These are phyloP conservation scores for Termitomyces sp. DNA, from an alignment of 768 basidiomycete species.

Conservation along the genomic window DNA sequence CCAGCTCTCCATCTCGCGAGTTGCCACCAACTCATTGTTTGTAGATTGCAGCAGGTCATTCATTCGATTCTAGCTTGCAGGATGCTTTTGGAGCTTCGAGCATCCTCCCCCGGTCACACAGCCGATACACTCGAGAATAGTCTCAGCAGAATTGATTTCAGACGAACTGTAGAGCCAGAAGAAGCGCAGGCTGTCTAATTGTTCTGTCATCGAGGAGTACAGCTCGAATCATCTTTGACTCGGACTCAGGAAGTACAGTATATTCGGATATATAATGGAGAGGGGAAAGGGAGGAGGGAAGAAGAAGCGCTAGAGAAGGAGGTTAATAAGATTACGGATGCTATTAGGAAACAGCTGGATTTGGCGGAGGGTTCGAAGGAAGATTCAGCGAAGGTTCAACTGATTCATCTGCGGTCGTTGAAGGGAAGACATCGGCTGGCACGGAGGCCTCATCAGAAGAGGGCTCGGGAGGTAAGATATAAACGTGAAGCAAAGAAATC, in stretches of 20 bases:
- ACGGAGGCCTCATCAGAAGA: neutral
- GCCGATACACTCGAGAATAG: neutral
- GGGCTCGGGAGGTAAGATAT: neutral
- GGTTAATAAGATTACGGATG: constrained; percentile 32
- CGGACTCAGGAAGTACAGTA: too few species aligned
- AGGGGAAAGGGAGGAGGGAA: too few species aligned
- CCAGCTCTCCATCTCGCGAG: neutral
- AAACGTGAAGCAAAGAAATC: neutral
- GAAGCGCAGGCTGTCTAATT: too few species aligned
- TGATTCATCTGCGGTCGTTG: neutral
- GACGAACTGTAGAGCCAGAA: too few species aligned
- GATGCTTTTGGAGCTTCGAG: neutral
- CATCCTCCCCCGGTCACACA: too few species aligned
- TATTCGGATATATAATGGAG: too few species aligned
- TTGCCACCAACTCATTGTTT: too few species aligned
- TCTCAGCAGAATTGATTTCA: neutral
- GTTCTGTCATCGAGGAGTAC: too few species aligned
- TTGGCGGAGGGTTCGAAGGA: constrained; percentile 1
- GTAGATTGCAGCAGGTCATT: neutral
- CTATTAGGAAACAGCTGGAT: constrained; percentile 30
- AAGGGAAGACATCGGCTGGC: neutral
- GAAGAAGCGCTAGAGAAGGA: constrained; percentile 25
- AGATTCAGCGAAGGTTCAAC: neutral
- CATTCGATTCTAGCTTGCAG: neutral
- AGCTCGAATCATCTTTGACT: too few species aligned